These are phyloP conservation scores for Asterionellopsis glacialis DNA, from an alignment of 108 stramenopile species.

Conservation along the genomic window DNA sequence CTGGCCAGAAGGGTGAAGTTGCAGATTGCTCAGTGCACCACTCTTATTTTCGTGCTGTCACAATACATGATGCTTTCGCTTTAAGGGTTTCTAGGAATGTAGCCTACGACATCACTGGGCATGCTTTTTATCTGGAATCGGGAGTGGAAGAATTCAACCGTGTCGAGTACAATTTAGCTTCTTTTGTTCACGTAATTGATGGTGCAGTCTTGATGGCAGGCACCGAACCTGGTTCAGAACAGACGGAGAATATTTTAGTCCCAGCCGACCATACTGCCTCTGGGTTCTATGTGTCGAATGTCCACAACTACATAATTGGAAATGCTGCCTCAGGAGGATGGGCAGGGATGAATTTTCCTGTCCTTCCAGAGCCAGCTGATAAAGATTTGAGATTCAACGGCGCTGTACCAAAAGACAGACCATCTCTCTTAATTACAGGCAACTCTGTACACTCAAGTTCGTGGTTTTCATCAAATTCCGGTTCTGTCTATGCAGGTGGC, in stretches of 20 bases:
- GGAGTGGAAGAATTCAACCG: slow-evolving; percentile 46
- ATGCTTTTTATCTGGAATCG: slow-evolving; percentile 46
- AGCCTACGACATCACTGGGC: slow-evolving; percentile 42
- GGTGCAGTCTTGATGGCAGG: slow-evolving; percentile 6
- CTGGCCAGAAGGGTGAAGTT: slow-evolving; percentile 25
- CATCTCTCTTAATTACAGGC: slow-evolving; percentile 17
- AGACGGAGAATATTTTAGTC: slow-evolving; percentile 16
- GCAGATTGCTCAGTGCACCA: slow-evolving; percentile 27
- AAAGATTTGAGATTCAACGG: slow-evolving; percentile 5
- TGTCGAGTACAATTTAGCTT: slow-evolving; percentile 36
- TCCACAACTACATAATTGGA: slow-evolving; percentile 41
- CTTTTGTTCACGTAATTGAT: slow-evolving; percentile 44
- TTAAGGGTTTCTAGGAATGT: slow-evolving; percentile 33
- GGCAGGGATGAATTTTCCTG: slow-evolving; percentile 38
- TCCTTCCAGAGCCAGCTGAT: slow-evolving; percentile 16
- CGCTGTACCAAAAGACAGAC: slow-evolving; percentile 6
- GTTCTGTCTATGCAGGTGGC: slow-evolving; percentile 35
- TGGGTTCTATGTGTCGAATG: slow-evolving; percentile 39
- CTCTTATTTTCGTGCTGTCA: slow-evolving; percentile 39
- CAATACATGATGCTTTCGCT: slow-evolving; percentile 32
- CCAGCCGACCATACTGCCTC: slow-evolving; percentile 39
- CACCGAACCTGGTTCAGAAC: slow-evolving; percentile 8
- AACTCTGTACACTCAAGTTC: slow-evolving; percentile 35
- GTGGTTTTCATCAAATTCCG: slow-evolving; percentile 30
- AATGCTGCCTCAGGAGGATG: slow-evolving; percentile 43